Percentiles rank a stretch among this genome's conserved stretches.
These are phyloP conservation scores for Apocynum venetum DNA, from an alignment of 257 asterid genomes.

Conservation along the genomic window DNA sequence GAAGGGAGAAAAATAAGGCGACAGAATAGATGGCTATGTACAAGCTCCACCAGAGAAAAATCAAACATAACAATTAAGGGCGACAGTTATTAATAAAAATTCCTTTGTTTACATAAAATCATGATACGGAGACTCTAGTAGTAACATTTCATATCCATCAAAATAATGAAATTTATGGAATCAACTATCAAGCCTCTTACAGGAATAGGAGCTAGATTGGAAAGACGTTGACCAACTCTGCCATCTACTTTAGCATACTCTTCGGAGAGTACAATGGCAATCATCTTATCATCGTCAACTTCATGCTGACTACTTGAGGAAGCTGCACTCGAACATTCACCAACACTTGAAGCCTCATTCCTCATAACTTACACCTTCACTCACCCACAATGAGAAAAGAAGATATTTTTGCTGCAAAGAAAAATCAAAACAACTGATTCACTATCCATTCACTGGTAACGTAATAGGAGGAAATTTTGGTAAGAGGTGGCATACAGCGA, in stretches of 20 bases:
- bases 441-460: background rate
- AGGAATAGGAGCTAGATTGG: slow-evolving; percentile 54
- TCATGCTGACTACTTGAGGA: slow-evolving; percentile 43
- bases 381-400: background rate
- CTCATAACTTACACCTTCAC: slow-evolving; percentile 22
- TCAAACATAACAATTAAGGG: background rate
- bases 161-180: background rate
- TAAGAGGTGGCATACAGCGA: background rate
- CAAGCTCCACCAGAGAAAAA: background rate
- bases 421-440: background rate
- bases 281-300: slow-evolving; percentile 55
- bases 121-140: background rate
- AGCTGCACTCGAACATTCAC: slow-evolving; percentile 42
- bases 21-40: background rate
- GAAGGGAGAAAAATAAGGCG: background rate
- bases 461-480: background rate
- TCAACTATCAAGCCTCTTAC: slow-evolving; percentile 31
- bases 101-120: background rate
- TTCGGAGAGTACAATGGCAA: slow-evolving; percentile 54
- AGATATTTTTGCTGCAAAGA: background rate
- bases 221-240: slow-evolving; percentile 49
- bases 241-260: slow-evolving; percentile 58
- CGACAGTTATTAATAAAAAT: background rate
- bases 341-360: slow-evolving; percentile 29
- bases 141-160: background rate